Evolutionary conservation across 768 basidiomycete genomes (phyloP).

Genomic region (Chalciporus sphaerocephalus): DNA sequence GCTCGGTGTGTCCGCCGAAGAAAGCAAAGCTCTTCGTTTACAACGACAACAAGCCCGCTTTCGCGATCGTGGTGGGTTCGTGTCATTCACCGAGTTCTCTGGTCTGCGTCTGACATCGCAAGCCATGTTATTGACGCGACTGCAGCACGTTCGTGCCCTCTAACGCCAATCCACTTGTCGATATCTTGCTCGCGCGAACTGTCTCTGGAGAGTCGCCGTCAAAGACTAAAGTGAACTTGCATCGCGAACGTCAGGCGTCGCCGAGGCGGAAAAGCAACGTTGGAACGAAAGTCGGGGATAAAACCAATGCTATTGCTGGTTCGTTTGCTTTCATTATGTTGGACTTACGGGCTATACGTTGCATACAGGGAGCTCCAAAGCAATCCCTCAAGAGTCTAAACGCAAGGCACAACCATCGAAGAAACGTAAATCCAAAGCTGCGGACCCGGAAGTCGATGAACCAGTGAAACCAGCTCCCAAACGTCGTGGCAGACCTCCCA

Average conservation of each 20-base stretch:
- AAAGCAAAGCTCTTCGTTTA: slow-evolving; percentile 56
- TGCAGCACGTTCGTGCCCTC: slow-evolving; percentile 52
- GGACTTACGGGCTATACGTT: not conserved
- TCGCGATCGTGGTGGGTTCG: slow-evolving; percentile 64
- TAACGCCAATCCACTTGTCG: slow-evolving; percentile 44
- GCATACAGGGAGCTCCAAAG: slow-evolving; percentile 12
- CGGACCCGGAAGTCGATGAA: slow-evolving; percentile 1
- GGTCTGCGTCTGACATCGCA: too few species aligned
- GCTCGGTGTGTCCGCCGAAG: slow-evolving; percentile 41
- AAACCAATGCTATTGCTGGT: slow-evolving; percentile 11
- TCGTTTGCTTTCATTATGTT: not conserved
- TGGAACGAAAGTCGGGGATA: not conserved
- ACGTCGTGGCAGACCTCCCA: slow-evolving; percentile 13
- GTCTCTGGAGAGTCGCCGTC: slow-evolving; percentile 45
- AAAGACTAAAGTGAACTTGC: slow-evolving; percentile 20
- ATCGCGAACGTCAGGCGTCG: not conserved
- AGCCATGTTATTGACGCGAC: slow-evolving; percentile 1
- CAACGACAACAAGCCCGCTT: slow-evolving; percentile 63
- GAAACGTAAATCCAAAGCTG: slow-evolving; percentile 10
- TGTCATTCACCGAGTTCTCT: slow-evolving; percentile 1
- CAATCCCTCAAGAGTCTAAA: not conserved
- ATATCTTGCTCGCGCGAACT: slow-evolving; percentile 50
- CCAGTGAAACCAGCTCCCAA: slow-evolving; percentile 9
- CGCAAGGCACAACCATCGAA: slow-evolving; percentile 3
- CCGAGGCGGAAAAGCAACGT: not conserved